These are phyloP conservation scores for Paracamarosporium sp. DNA, from an alignment of 2,329 filamentous ascomycete genomes.

Conservation along the genomic window DNA sequence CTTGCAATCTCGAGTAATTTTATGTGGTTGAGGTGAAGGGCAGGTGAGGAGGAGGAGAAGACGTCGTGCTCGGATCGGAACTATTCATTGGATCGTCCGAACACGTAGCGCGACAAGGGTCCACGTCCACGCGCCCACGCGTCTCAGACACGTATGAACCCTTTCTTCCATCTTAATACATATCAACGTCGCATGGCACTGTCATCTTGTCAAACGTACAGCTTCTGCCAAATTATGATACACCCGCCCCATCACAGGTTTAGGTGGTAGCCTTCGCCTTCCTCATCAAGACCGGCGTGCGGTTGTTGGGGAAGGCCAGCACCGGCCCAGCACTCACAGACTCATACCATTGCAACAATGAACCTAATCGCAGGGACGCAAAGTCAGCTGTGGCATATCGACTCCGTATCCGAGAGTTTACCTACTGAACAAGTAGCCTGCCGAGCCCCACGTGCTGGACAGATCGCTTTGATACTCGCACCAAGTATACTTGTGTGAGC, in stretches of 20 bases:
- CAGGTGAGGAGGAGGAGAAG: background rate
- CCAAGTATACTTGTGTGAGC: slow-evolving; percentile 1
- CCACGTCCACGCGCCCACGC: background rate
- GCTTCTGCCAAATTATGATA: background rate
- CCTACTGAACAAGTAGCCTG: slow-evolving; percentile 3
- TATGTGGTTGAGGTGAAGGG: background rate
- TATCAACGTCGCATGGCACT: background rate
- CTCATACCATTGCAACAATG: slow-evolving; percentile 6
- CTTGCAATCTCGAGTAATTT: background rate
- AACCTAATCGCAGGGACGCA: background rate
- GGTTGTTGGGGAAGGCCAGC: slow-evolving; percentile 7
- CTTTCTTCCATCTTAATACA: background rate
- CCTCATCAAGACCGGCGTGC: slow-evolving; percentile 4
- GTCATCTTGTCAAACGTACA: background rate
- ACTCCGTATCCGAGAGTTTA: background rate
- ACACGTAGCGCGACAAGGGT: background rate
- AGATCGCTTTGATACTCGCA: slow-evolving; percentile 7
- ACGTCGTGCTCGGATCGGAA: background rate
- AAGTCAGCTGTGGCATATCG: background rate
- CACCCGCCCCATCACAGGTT: background rate
- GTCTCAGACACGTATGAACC: background rate
- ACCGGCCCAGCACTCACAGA: slow-evolving; percentile 1
- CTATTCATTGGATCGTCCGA: background rate
- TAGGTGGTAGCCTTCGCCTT: background rate
- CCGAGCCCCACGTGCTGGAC: slow-evolving; percentile 2